Evolutionary conservation across 1,284 basidiomycete genomes (phyloP).

Genomic region (Malassezia equina): DNA sequence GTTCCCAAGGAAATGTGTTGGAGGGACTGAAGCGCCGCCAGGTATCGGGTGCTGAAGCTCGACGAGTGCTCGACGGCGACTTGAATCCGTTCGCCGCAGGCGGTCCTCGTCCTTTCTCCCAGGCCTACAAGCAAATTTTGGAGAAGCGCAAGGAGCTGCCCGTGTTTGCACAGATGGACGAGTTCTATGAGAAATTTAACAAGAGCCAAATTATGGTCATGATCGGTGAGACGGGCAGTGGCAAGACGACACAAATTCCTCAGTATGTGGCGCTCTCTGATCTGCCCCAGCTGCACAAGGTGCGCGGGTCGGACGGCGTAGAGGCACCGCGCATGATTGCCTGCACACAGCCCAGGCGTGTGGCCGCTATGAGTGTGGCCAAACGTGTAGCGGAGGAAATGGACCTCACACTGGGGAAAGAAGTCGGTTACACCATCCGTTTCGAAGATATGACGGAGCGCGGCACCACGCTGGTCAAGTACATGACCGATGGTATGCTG

Average conservation of each 20-base stretch:
- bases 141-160: conserved; percentile 76
- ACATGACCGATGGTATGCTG: conserved; percentile 98
- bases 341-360: conserved; percentile 91
- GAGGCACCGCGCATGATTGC: conserved; percentile 78
- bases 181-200: conserved; percentile 77
- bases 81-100: conserved; percentile 64
- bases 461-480: conserved; percentile 49
- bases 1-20: conserved; percentile 46
- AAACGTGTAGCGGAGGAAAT: conserved; percentile 98
- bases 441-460: conserved; percentile 86
- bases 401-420: conserved; percentile 83
- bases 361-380: conserved; percentile 94
- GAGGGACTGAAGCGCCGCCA: conserved; percentile 68
- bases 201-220: conserved; percentile 84
- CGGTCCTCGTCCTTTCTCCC: conserved; percentile 58
- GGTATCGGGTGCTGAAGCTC: conserved; percentile 64
- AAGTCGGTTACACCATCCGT: conserved; percentile 96
- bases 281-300: conserved; percentile 59
- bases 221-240: conserved; percentile 95
- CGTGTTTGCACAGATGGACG: conserved; percentile 83
- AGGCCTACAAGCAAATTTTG: conserved; percentile 76
- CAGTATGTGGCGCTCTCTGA: conserved; percentile 93
- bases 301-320: conserved; percentile 30
- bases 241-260: conserved; percentile 98
- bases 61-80: conserved; percentile 66